Percentiles rank a stretch among this genome's conserved stretches.
Conservation (phyloP, 1,284 basidiomycete species). For the Ustilago trichophora region DNA sequence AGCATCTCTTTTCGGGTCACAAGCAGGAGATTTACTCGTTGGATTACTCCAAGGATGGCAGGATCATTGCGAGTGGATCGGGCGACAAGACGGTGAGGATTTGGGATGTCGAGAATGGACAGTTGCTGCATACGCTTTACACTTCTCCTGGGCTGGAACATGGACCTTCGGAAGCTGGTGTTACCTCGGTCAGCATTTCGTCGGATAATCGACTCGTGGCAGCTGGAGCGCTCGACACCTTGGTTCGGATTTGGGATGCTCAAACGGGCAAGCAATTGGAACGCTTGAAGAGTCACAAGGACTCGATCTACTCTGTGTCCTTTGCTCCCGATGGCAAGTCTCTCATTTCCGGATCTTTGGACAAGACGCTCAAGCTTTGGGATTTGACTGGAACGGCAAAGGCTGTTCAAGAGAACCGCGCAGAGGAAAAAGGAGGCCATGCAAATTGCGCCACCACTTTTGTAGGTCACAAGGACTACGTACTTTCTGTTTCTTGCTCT, state of each 20-base stretch:
- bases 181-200: constrained; percentile 78
- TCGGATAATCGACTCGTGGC: constrained; percentile 83
- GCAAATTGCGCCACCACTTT: constrained; percentile 79
- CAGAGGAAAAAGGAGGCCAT: constrained; percentile 57
- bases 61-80: constrained; percentile 84
- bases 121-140: constrained; percentile 61
- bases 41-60: constrained; percentile 80
- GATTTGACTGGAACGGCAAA: constrained; percentile 73
- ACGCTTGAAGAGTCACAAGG: constrained; percentile 79
- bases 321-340: constrained; percentile 84
- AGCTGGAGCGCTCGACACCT: constrained; percentile 82
- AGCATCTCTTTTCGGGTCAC: constrained; percentile 81
- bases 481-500: constrained; percentile 80
- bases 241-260: constrained; percentile 88
- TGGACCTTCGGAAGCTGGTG: constrained; percentile 76
- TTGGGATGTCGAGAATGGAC: constrained; percentile 80
- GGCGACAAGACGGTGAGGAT: constrained; percentile 88
- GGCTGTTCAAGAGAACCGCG: constrained; percentile 51
- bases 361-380: constrained; percentile 88
- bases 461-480: constrained; percentile 86
- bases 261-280: constrained; percentile 77
- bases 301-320: constrained; percentile 84
- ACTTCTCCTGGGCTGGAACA: constrained; percentile 68
- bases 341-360: constrained; percentile 82
- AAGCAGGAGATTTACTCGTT: constrained; percentile 90